phyloP scores from a whole-genome alignment of 257 asterid species.

The Solanum tarapatanum region DNA sequence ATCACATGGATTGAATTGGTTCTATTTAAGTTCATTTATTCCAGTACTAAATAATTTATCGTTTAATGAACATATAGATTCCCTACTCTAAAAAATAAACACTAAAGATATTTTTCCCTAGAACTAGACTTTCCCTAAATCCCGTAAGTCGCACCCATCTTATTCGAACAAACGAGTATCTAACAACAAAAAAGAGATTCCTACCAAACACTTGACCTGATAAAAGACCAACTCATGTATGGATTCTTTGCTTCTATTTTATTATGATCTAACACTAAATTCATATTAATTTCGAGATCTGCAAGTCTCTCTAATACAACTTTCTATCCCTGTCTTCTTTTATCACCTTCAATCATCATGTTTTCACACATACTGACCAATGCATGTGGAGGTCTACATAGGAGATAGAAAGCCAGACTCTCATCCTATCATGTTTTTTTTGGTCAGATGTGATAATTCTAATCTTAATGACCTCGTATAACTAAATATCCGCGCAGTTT shows the following conservation, averaged over 20 bases:
- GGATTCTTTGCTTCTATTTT: background rate
- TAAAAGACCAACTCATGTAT: background rate
- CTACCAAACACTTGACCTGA: background rate
- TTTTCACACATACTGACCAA: background rate
- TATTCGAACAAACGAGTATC: background rate
- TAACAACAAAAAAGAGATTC: background rate
- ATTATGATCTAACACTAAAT: background rate
- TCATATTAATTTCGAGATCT: background rate
- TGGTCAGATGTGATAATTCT: background rate
- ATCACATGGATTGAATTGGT: background rate
- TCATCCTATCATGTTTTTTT: background rate
- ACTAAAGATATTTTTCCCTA: background rate
- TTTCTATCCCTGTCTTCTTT: background rate
- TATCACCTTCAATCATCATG: background rate
- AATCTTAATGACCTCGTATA: background rate
- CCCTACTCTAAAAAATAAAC: background rate
- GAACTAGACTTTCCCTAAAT: background rate
- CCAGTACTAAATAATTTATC: background rate
- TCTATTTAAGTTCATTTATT: background rate
- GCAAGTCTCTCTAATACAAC: background rate
- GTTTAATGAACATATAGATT: background rate
- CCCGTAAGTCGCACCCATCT: background rate
- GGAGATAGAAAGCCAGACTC: background rate
- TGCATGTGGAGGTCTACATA: background rate
- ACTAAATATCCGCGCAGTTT: background rate